Conservation (phyloP, 805 yeast species). For the Allodekkera sacchari region DNA sequence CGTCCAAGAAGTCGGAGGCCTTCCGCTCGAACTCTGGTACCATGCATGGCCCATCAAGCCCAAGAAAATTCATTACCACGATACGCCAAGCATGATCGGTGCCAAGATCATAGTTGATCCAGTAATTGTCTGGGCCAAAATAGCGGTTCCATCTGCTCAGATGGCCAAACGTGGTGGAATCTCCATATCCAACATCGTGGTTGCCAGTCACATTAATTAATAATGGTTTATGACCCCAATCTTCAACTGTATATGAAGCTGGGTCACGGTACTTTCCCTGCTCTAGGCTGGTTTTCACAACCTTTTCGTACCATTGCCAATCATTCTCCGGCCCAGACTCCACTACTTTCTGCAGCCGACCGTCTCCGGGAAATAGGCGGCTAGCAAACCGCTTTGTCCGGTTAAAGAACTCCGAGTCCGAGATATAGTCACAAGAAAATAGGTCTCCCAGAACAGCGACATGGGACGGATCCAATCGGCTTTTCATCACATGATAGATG, state of each 20-base stretch:
- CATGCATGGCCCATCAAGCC: constrained; percentile 84
- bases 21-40: constrained; percentile 60
- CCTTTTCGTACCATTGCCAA: constrained; percentile 40
- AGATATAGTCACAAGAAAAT: constrained; percentile 91
- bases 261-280: no score
- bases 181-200: constrained; percentile 96
- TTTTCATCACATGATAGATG: constrained; percentile 58
- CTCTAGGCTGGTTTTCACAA: constrained; percentile 49
- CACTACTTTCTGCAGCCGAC: no score
- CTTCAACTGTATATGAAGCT: no score
- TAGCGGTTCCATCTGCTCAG: constrained; percentile 64
- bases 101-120: constrained; percentile 57
- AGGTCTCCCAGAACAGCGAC: constrained; percentile 91
- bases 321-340: constrained; percentile 39
- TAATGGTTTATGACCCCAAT: constrained; percentile 53
- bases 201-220: constrained; percentile 87
- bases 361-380: constrained; percentile 55
- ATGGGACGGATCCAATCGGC: constrained; percentile 61
- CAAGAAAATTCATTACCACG: constrained; percentile 77
- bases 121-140: constrained; percentile 82
- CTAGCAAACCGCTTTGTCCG: constrained; percentile 68
- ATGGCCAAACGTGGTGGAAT: constrained; percentile 89
- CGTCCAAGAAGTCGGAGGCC: constrained; percentile 67
- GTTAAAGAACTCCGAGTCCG: constrained; percentile 77
- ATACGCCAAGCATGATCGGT: constrained; percentile 73